Evolutionary conservation across 768 basidiomycete genomes (phyloP).

Genomic region (Tylopilus subfusipes): DNA sequence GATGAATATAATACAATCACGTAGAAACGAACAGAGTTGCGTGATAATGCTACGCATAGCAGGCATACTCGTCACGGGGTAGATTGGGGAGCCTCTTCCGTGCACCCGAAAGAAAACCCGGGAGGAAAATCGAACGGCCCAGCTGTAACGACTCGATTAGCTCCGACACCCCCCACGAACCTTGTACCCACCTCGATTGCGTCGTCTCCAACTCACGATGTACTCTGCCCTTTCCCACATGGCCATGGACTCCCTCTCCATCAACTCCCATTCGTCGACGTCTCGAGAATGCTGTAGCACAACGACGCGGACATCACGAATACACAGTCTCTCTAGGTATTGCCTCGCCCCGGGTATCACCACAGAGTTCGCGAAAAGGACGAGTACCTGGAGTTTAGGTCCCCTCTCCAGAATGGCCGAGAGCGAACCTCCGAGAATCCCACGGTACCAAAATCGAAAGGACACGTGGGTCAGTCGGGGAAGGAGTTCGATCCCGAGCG

Average conservation of each 20-base stretch:
- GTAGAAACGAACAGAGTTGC: background rate
- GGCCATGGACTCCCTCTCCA: slow-evolving; percentile 4
- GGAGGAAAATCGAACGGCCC: slow-evolving; percentile 13
- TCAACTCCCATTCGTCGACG: slow-evolving; percentile 11
- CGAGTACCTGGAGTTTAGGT: slow-evolving; percentile 4
- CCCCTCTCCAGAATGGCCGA: slow-evolving; percentile 3
- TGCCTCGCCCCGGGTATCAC: background rate
- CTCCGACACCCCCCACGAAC: too few species aligned
- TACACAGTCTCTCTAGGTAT: slow-evolving; percentile 8
- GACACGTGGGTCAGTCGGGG: slow-evolving; percentile 11
- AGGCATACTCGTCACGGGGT: background rate
- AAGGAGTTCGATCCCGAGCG: slow-evolving; percentile 14
- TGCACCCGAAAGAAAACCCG: background rate
- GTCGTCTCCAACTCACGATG: slow-evolving; percentile 13
- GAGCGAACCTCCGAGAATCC: slow-evolving; percentile 5
- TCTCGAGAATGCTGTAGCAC: slow-evolving; percentile 13
- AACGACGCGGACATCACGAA: slow-evolving; percentile 13
- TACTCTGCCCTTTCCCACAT: slow-evolving; percentile 16
- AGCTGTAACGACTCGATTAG: background rate
- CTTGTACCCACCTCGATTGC: slow-evolving; percentile 5
- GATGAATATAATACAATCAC: background rate
- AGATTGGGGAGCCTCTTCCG: background rate
- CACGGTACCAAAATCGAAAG: slow-evolving; percentile 17
- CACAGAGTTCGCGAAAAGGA: slow-evolving; percentile 8
- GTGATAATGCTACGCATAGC: background rate